Evolutionary conservation across 169 alveolate genomes (phyloP).

Genomic region (Eimeria falciformis): DNA sequence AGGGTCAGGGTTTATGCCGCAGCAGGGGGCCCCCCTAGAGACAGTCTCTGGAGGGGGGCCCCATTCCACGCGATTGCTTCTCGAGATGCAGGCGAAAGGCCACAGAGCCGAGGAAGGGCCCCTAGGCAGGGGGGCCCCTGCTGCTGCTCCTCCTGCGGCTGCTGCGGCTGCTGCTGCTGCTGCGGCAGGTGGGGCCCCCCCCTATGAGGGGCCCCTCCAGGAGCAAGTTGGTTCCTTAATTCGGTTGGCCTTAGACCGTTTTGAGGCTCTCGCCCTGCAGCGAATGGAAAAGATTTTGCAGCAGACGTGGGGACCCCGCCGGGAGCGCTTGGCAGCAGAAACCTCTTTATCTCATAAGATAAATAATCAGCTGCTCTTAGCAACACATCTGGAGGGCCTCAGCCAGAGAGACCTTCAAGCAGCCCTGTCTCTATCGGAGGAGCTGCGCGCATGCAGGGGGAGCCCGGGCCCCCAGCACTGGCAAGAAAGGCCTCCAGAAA

Average conservation of each 20-base stretch:
- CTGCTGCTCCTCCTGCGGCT: neutral
- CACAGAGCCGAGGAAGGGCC: too few species aligned
- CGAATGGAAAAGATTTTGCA: neutral
- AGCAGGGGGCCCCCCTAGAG: neutral
- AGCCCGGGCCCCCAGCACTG: slow-evolving; percentile 12
- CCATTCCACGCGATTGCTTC: too few species aligned
- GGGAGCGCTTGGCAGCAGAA: neutral
- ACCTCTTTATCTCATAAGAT: neutral
- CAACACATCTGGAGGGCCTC: neutral
- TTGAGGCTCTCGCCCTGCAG: neutral
- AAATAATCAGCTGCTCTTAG: neutral
- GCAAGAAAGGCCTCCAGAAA: neutral
- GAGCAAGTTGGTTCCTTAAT: neutral
- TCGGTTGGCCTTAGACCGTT: neutral
- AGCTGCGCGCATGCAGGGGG: neutral
- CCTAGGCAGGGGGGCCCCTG: too few species aligned
- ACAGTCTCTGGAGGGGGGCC: too few species aligned
- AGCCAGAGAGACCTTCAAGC: neutral
- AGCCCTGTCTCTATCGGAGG: neutral
- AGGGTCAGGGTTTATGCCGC: too few species aligned
- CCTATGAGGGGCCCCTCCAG: neutral
- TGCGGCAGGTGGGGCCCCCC: neutral
- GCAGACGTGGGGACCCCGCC: slow-evolving; percentile 11
- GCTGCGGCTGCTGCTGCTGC: neutral
- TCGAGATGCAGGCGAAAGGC: too few species aligned